Evolutionary conservation across 768 basidiomycete species (phyloP), one percentile per base, ranked within the genome.

Genomic region (Rhizopogon roseolus): DNA sequence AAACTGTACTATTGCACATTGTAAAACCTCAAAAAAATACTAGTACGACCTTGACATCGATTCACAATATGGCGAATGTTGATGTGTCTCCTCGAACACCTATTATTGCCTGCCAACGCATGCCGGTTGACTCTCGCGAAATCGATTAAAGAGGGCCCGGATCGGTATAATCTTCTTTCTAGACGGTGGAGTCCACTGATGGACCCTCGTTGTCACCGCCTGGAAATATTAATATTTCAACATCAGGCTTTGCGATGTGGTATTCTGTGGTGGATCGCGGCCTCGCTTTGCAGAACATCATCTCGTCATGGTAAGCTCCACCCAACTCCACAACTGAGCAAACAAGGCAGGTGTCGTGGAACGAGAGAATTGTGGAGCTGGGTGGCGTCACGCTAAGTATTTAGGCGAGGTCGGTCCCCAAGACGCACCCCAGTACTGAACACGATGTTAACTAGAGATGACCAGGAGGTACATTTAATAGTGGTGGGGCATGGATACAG

Each of bases 81-180:
- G 32, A 25, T 14, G 34, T 14, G 14, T 16, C 22, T 16, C 19
- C 34, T 36, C 11, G 9, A 14, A 3, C 8, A 48, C 14, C 14
- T 22, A 48, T 14, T 16, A 14, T 3, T 46, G 40, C 17, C 9
- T 19, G 40, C 17, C 40, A 32, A 40, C 40, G 11, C 17, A 40
- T 40, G 34, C n/a, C n/a, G 6, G 38, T 46, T 34, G 17, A 16
- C 19, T 46, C 19, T 19, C 46, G 46, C 46, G 13, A 13, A 34
- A 36, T 36, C 34, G 36, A 48, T 48, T 48, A 48, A 48, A 48
- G 49, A 54, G 48, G 55, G 50, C 22, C 22, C 22, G 38, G 51
- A 60, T 61, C 56, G 60, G 49, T 49, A 38, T 4, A 29, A 48
- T 10, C 22, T 25, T 9, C 46, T 48, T 36, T 19, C 32, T 22